Base-by-base conservation (phyloP, 257 asterid species). In the Solanum gracilifrons region DNA sequence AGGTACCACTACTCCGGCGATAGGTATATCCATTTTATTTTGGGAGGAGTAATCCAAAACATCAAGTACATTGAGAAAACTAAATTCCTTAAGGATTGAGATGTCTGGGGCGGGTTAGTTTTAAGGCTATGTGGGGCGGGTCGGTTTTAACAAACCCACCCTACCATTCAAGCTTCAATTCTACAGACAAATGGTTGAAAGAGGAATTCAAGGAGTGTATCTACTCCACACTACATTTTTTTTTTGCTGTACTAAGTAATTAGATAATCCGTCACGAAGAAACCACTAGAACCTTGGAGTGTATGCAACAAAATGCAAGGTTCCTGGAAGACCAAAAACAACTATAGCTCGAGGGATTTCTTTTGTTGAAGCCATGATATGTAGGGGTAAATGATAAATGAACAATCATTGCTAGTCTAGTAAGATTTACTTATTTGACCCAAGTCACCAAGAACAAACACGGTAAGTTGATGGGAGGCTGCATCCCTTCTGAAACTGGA, bases 401-500 rank as follows among this genome's bases (percentile, higher is more conserved):
- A 77, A 15, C 27, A 80, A 62, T 51, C 80, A 6, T 71, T 4
- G 5, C 82, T 31, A 80, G 39, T 77, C 87, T 4, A 13, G 46
- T 5, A 36, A 33, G 23, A 89, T 79, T 39, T 91, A 93, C 92
- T 93, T 92, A 77, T 92, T 91, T 32, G 87, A 87, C 86, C 93
- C 94, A 39, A 89, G 89, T 92, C 94, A 51, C 97, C 98, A 4
- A 98, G 99, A 89, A 91, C 86, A 85, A 95, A 97, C 83, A 97
- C 92, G 0, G 99, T 99, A 60, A 97, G 99, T 93, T 97, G 99
- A 93, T 96, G 95, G 2, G 98, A 93, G 64, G 89, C 92, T 2
- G 93, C 88, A 55, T 93, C 98, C 92, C 98, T 93, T 92, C 92
- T 95, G 10, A 91, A 93, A 85, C 95, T 94, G 1, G 96, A 83